Base-by-base conservation (phyloP, 225 moss, liverwort and hornwort species). In the Marchantia polymorpha region DNA sequence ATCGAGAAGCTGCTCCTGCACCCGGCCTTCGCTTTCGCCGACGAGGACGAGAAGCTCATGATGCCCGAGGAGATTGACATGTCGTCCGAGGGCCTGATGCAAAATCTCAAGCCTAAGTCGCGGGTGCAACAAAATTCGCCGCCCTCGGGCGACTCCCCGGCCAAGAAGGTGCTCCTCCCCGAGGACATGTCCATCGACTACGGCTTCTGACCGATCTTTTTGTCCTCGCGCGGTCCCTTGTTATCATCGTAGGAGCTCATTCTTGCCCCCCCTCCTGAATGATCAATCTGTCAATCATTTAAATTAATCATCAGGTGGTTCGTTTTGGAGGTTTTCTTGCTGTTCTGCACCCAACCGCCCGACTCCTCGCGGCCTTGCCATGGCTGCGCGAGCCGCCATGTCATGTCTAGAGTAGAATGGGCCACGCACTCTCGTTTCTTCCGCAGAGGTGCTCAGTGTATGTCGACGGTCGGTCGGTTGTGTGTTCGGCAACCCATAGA, bases 21-120 rank as follows among this genome's bases (percentile, higher is more conserved):
- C 77, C 95, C 97, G 16, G 97, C 95, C 8, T 93, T 99, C 52
- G 92, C 84, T 20, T 87, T 81, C 23, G 92, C 89, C 17, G 93
- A 95, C 69, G 86, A 93, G 54, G 88, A 99, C 85, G 81, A 27
- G 77, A 88, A 90, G 64, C 80, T 82, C 26, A 69, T 81, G 12
- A 79, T 84, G 47, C 77, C 84, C 0, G 79, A 82, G 25, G 83
- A 81, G 49, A 75, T 83, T 1, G 83, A 83, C 67, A 20, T 75
- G 68, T 83, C 55, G 19, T 76, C 80, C 27, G 73, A 26, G 75
- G 76, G 52, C 10, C 77, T 54, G 0, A 64, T 67, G 54, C 63
- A 53, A 30, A 47, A 27, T 39, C 54, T 55, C 22, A 70, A 70
- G 30, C 46, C 79, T 10, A 63, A 56, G 29, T 73, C 29, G 78